Percentiles rank a stretch among this genome's conserved stretches.
Conservation (phyloP, 495 filamentous ascomycete species). For the Amphirosellinia nigrospora region DNA sequence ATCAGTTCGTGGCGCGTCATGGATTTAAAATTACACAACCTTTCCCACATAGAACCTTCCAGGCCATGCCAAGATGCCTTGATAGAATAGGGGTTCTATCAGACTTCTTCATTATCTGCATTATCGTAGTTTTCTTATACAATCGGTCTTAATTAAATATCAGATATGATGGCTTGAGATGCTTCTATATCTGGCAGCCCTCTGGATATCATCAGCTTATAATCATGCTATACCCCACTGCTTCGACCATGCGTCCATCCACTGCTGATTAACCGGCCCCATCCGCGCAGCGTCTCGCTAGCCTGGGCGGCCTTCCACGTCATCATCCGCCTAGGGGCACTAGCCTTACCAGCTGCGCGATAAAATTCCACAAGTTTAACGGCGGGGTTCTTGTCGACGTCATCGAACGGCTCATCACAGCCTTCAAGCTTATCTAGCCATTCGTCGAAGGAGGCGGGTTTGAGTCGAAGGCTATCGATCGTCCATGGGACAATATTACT, state of each 20-base stretch:
- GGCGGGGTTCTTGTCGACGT: constrained; percentile 22
- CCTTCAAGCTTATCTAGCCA: constrained; percentile 28
- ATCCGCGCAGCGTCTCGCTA: constrained; percentile 22
- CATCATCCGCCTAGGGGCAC: constrained; percentile 6
- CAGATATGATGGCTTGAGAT: no score
- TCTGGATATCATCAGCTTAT: not conserved
- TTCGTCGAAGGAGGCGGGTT: constrained; percentile 21
- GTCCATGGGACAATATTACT: constrained; percentile 7
- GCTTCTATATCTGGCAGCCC: no score
- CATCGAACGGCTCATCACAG: constrained; percentile 8
- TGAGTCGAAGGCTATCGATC: not conserved
- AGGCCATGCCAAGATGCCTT: no score
- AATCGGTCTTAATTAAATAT: no score
- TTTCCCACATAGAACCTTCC: no score
- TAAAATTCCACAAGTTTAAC: constrained; percentile 31
- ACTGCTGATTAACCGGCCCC: constrained; percentile 29
- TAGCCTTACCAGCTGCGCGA: not conserved
- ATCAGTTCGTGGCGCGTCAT: no score
- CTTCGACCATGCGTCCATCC: constrained; percentile 40
- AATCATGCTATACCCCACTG: constrained; percentile 11
- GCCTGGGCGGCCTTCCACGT: constrained; percentile 6
- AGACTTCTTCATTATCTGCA: no score
- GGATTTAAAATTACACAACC: no score
- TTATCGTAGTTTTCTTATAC: no score
- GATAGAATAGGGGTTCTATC: no score